Base-by-base conservation (phyloP, 148 eudicot genomes). In the Mesembryanthemum crystallinum region DNA sequence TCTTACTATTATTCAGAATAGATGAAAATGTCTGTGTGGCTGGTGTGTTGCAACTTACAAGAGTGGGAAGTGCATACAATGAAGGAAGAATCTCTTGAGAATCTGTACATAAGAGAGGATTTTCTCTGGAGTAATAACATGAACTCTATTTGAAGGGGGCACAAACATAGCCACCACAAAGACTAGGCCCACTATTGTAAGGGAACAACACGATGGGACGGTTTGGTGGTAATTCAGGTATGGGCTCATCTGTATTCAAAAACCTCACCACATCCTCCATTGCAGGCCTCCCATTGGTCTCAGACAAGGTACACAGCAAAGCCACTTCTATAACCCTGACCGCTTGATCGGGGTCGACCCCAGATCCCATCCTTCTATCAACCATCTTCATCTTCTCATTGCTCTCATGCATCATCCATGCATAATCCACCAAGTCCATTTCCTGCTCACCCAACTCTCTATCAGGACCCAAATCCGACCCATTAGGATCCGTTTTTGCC, bases 351-450 rank as follows among this genome's bases (percentile, higher is more conserved):
- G 80, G 20, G 67, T 84, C 84, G 14, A 92, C 76, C 4, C 80
- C 85, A 5, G 84, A 76, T 0, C 94, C 92, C 89, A 92, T 92
- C 78, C 83, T 87, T 76, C 80, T 45, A 81, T 92, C 97, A 11
- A 87, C 88, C 72, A 92, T 73, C 68, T 73, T 81, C 3, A 37
- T 80, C 78, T 88, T 88, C 79, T 86, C 91, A 11, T 73, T 79
- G 8, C 29, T 75, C 81, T 86, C 97, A 8, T 92, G 97, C 86
- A 70, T 73, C 3, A 78, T 80, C 97, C 97, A 92, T 2, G 97
- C 92, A 51, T 83, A 81, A 27, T 88, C 92, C 83, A 92, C 59
- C 79, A 92, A 68, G 62, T 89, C 97, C 82, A 81, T 77, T 54
- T 61, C 75, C 68, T 72, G 55, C 71, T 71, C 29, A 24, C 12